Percentiles rank a stretch among this genome's conserved stretches.
Conservation (phyloP, 441 rosid genomes). For the Melastoma candidum region DNA sequence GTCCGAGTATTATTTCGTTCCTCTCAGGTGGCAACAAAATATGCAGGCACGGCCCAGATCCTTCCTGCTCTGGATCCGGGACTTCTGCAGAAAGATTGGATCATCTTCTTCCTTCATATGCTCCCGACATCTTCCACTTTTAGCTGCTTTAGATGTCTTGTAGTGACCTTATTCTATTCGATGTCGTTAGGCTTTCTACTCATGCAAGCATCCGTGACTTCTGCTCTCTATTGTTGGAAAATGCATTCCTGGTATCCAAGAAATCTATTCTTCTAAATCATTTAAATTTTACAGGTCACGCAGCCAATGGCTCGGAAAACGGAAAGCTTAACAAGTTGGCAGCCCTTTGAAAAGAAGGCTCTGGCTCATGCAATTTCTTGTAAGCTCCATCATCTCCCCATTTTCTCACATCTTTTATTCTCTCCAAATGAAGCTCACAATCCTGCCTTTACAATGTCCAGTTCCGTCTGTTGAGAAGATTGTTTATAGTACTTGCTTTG, state of each 20-base stretch:
- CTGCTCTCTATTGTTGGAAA: no score
- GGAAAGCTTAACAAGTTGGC: conserved; percentile 68
- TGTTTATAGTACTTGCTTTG: conserved; percentile 86
- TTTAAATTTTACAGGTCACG: conserved; percentile 17
- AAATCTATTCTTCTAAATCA: no score
- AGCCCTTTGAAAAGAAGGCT: conserved; percentile 73
- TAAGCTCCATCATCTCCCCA: conserved; percentile 21
- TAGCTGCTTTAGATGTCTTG: no score
- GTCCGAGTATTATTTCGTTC: neutral
- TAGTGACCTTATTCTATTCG: no score
- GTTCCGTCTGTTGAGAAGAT: conserved; percentile 80
- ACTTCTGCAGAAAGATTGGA: conserved; percentile 71
- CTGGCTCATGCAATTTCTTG: conserved; percentile 74
- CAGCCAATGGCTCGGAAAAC: conserved; percentile 18
- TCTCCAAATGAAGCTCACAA: neutral
- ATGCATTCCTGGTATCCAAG: no score
- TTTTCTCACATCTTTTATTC: conserved; percentile 2
- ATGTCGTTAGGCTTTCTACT: no score
- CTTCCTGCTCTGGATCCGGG: conserved; percentile 96
- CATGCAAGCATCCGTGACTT: no score
- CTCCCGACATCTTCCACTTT: conserved; percentile 20
- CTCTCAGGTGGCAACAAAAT: conserved; percentile 6
- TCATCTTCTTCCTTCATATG: conserved; percentile 76
- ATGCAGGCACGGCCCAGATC: conserved; percentile 72
- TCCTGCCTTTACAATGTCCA: conserved; percentile 15